Conservation (phyloP, 768 basidiomycete species). For the Lentinula sp. region DNA sequence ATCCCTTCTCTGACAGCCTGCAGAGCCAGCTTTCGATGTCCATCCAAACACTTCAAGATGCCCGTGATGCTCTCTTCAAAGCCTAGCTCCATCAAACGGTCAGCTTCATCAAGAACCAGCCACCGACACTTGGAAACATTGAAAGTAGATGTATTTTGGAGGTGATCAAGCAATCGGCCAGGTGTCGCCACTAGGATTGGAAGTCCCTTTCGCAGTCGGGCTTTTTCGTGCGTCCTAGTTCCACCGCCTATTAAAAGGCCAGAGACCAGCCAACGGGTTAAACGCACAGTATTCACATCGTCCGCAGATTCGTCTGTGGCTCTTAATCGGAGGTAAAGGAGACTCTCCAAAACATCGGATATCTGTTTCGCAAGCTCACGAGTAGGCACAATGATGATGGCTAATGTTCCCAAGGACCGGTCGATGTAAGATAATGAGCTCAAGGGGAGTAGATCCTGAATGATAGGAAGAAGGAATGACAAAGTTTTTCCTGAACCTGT, state of each 20-base stretch:
- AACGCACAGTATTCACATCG: slow-evolving; percentile 33
- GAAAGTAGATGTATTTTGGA: slow-evolving; percentile 92
- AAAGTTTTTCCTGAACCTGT: slow-evolving; percentile 97
- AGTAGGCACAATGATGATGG: slow-evolving; percentile 91
- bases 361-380: slow-evolving; percentile 97
- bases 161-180: slow-evolving; percentile 90
- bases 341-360: slow-evolving; percentile 82
- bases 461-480: slow-evolving; percentile 88
- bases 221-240: slow-evolving; percentile 92
- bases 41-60: slow-evolving; percentile 83
- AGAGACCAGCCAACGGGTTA: slow-evolving; percentile 91
- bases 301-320: slow-evolving; percentile 49
- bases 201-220: slow-evolving; percentile 86
- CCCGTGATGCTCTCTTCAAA: slow-evolving; percentile 95
- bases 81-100: slow-evolving; percentile 95
- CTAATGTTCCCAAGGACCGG: slow-evolving; percentile 90
- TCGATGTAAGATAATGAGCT: slow-evolving; percentile 90
- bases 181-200: slow-evolving; percentile 96
- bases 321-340: slow-evolving; percentile 73
- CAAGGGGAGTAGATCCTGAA: slow-evolving; percentile 89
- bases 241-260: slow-evolving; percentile 93
- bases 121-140: slow-evolving; percentile 91
- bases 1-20: slow-evolving; percentile 64
- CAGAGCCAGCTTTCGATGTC: slow-evolving; percentile 66
- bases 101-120: slow-evolving; percentile 96